Percentiles rank a stretch among this genome's conserved stretches.
These are phyloP conservation scores for Juglanconis juglandina DNA, from an alignment of 2,329 filamentous ascomycete species.

Conservation along the genomic window DNA sequence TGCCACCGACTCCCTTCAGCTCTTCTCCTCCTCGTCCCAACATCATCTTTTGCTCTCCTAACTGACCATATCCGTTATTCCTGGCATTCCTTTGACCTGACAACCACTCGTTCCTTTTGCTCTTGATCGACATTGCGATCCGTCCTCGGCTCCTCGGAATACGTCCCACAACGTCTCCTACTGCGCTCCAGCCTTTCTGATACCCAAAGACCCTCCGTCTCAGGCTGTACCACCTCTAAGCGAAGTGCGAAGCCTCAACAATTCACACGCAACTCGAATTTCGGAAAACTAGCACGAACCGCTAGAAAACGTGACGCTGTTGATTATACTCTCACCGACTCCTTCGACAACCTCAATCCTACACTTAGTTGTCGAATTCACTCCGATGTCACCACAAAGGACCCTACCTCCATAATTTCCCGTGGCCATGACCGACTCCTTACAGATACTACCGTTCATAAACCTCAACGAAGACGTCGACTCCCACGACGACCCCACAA, in stretches of 20 bases:
- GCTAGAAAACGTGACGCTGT: not conserved
- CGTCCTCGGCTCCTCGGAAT: not conserved
- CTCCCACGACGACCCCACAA: not conserved
- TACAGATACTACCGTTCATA: conserved; percentile 13
- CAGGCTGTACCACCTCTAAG: not conserved
- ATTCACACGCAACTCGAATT: not conserved
- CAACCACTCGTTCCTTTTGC: not conserved
- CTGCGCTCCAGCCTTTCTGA: not conserved
- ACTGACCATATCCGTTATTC: not conserved
- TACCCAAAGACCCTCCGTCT: not conserved
- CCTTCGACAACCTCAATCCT: not conserved
- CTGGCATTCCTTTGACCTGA: not conserved
- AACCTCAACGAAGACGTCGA: not conserved
- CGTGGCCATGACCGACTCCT: conserved; percentile 15
- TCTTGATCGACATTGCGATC: not conserved
- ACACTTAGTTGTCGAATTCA: not conserved
- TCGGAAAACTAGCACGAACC: not conserved
- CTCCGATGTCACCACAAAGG: conserved; percentile 7
- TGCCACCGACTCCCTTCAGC: not conserved
- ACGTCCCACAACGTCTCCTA: not conserved
- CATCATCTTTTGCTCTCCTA: too few species aligned
- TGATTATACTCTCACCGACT: not conserved
- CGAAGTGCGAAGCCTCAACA: not conserved
- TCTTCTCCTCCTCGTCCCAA: too few species aligned
- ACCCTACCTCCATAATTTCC: not conserved